Evolutionary conservation across 1,284 basidiomycete species (phyloP).

Genomic region (Xerocomus nothofagi): DNA sequence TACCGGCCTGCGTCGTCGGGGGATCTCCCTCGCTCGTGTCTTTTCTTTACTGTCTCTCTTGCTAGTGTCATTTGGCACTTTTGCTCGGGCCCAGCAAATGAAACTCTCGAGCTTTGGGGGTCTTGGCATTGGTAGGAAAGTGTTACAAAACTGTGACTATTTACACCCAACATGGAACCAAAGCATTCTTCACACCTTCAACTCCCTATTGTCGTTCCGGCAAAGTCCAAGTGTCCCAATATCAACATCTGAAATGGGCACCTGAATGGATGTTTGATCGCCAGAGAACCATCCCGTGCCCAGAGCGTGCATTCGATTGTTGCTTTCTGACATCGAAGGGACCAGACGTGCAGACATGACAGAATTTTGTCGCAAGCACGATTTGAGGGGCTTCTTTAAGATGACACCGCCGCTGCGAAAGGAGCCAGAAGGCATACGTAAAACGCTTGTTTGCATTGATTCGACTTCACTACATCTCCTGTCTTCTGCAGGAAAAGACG

Average conservation of each 20-base stretch:
- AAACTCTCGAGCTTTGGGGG: neutral
- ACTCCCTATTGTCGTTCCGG: conserved; percentile 25
- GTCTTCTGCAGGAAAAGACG: neutral
- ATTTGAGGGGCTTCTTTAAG: conserved; percentile 13
- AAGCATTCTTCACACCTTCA: conserved; percentile 12
- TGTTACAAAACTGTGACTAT: neutral
- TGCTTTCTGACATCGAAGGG: conserved; percentile 9
- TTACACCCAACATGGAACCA: conserved; percentile 18
- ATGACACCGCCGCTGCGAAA: neutral
- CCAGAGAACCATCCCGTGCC: neutral
- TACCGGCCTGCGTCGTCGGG: conserved; percentile 35
- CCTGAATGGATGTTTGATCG: conserved; percentile 14
- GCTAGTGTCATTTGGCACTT: neutral
- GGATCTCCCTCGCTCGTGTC: conserved; percentile 13
- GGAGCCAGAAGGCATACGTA: neutral
- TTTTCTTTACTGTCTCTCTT: conserved; percentile 4
- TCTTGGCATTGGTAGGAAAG: too few species aligned
- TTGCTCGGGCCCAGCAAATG: conserved; percentile 1
- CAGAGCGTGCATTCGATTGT: neutral
- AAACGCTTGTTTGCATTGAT: neutral
- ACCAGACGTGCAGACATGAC: neutral
- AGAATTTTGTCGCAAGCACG: conserved; percentile 13
- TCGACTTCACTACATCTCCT: neutral
- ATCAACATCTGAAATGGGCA: conserved; percentile 17
- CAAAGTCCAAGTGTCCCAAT: conserved; percentile 25